Conservation (phyloP, 108 stramenopile genomes). For the Aurantiochytrium sp. region DNA sequence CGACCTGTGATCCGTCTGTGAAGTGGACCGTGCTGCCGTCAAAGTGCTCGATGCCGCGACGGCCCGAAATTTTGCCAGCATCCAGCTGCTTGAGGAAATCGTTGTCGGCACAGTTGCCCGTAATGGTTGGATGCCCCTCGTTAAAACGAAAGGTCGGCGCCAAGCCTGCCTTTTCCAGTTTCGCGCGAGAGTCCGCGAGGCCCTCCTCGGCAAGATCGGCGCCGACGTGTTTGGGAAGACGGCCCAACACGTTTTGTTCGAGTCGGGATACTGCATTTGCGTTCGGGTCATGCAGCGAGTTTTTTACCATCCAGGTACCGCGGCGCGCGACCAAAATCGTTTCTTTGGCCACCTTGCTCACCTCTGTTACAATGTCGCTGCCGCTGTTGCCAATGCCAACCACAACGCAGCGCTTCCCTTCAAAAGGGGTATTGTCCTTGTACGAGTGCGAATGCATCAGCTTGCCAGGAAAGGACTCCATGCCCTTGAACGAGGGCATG, state of each 20-base stretch:
- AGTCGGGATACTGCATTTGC: neutral
- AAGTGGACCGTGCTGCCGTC: neutral
- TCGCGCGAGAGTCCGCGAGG: neutral
- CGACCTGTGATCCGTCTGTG: neutral
- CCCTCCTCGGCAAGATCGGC: neutral
- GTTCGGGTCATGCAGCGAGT: neutral
- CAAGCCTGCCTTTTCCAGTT: neutral
- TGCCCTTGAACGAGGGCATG: neutral
- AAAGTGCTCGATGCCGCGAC: neutral
- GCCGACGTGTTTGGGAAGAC: neutral
- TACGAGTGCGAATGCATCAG: neutral
- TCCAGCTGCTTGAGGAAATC: neutral
- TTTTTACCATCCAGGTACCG: neutral
- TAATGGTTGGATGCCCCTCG: neutral
- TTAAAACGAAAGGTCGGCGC: neutral
- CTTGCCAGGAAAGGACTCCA: neutral
- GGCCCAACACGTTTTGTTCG: neutral
- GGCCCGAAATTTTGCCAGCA: neutral
- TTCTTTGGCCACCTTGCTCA: neutral
- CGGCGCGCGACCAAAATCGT: neutral
- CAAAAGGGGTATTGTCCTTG: neutral
- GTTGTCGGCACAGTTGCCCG: neutral
- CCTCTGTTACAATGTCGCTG: neutral
- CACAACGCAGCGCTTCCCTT: neutral
- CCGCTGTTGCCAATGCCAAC: neutral